These are phyloP conservation scores for Suillus weaverae DNA, from an alignment of 768 basidiomycete genomes.

Conservation along the genomic window DNA sequence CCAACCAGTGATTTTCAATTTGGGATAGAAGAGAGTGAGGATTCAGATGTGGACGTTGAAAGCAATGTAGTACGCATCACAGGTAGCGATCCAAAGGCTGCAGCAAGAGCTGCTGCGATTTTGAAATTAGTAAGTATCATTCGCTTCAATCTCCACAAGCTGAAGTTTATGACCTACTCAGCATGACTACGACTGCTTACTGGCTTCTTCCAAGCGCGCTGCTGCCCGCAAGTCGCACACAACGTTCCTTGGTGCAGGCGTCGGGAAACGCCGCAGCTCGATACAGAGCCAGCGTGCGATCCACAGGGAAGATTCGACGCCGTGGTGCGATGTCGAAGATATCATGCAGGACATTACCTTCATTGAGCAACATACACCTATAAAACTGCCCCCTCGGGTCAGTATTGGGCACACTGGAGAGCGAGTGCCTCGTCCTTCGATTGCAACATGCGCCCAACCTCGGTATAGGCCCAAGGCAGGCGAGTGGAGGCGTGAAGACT, in stretches of 20 bases:
- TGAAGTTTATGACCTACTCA: constrained; percentile 27
- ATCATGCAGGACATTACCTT: constrained; percentile 19
- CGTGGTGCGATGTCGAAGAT: constrained; percentile 32
- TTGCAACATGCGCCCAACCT: neutral
- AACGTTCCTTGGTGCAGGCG: constrained; percentile 30
- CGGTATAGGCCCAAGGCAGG: constrained; percentile 11
- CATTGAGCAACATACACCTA: constrained; percentile 24
- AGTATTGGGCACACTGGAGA: neutral
- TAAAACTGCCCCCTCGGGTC: constrained; percentile 10
- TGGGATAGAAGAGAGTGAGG: constrained; percentile 19
- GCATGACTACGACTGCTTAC: constrained; percentile 86
- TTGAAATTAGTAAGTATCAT: constrained; percentile 69
- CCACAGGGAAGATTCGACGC: constrained; percentile 21
- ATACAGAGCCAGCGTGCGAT: constrained; percentile 16
- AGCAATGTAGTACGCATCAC: constrained; percentile 75
- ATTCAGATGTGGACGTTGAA: constrained; percentile 34
- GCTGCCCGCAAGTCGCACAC: constrained; percentile 40
- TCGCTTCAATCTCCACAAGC: neutral
- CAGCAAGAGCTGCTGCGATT: constrained; percentile 91
- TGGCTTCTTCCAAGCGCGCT: constrained; percentile 34
- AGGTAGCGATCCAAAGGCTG: constrained; percentile 81
- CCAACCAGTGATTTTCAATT: neutral
- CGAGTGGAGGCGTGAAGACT: constrained; percentile 73
- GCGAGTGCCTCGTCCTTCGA: neutral
- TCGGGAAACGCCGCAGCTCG: constrained; percentile 24